Percentiles rank a stretch among this genome's conserved stretches.
Evolutionary conservation across 1,139 yeast species (phyloP).

Genomic region (Suhomyces choctaworum): DNA sequence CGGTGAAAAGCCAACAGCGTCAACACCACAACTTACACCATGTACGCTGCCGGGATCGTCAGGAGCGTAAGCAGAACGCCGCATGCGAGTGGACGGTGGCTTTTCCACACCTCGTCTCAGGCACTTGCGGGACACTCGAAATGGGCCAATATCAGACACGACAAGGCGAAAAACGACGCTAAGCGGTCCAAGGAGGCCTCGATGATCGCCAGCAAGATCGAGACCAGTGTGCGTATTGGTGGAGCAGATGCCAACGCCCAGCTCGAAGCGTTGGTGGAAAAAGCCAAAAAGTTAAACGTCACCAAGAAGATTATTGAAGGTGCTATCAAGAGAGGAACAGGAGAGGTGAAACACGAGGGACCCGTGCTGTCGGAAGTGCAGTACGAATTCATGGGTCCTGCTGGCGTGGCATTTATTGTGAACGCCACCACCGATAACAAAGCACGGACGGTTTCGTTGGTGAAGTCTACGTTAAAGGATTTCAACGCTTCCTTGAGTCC

Average conservation of each 20-base stretch:
- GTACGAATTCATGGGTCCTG: constrained; percentile 95
- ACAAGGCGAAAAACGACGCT: constrained; percentile 90
- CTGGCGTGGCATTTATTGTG: constrained; percentile 80
- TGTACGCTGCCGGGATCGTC: no score
- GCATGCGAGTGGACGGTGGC: no score
- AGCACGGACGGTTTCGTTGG: constrained; percentile 73
- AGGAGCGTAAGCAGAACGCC: no score
- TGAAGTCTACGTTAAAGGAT: constrained; percentile 75
- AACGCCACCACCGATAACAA: constrained; percentile 90
- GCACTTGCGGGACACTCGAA: constrained; percentile 75
- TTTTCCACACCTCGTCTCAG: constrained; percentile 17
- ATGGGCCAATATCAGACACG: constrained; percentile 95
- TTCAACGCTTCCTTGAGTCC: constrained; percentile 74
- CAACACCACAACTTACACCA: no score
- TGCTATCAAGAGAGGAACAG: constrained; percentile 84
- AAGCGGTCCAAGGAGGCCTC: constrained; percentile 69
- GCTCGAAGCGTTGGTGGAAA: constrained; percentile 71
- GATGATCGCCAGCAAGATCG: constrained; percentile 70
- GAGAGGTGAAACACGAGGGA: constrained; percentile 43
- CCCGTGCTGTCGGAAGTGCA: constrained; percentile 42
- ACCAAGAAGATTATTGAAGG: constrained; percentile 82
- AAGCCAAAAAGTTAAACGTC: constrained; percentile 75
- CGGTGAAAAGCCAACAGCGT: no score
- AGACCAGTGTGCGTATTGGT: constrained; percentile 63
- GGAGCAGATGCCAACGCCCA: constrained; percentile 67